phyloP scores from a whole-genome alignment of 2,329 filamentous ascomycete species.

The Fonsecaea monophora region DNA sequence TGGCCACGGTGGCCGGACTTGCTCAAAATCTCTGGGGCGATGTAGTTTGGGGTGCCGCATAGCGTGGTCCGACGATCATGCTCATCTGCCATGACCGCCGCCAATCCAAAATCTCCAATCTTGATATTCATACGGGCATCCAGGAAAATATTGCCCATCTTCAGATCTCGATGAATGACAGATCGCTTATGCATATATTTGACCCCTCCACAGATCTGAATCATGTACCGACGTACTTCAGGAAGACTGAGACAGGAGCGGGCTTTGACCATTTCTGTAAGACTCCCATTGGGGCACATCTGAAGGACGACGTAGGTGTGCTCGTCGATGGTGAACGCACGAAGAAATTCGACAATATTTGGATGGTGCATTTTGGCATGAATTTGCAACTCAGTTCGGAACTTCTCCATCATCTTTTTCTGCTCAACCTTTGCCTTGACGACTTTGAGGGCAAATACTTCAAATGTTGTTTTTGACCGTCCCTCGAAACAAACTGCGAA shows the following conservation, averaged over 20 bases:
- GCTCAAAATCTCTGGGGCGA: constrained; percentile 93
- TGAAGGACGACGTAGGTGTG: constrained; percentile 95
- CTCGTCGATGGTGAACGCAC: constrained; percentile 87
- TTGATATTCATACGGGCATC: constrained; percentile 97
- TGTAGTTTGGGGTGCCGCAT: constrained; percentile 97
- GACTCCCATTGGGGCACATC: constrained; percentile 90
- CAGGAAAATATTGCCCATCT: constrained; percentile 97
- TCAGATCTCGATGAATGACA: constrained; percentile 94
- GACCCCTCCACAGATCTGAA: constrained; percentile 94
- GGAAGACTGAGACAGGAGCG: constrained; percentile 89
- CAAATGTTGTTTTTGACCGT: constrained; percentile 50
- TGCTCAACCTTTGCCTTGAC: constrained; percentile 58
- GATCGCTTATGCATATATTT: constrained; percentile 97
- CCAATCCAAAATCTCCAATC: constrained; percentile 95
- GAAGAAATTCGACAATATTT: constrained; percentile 93
- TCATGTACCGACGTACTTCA: constrained; percentile 89
- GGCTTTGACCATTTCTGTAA: constrained; percentile 97
- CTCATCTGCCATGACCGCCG: constrained; percentile 87
- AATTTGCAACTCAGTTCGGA: constrained; percentile 87
- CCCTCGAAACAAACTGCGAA: constrained; percentile 61
- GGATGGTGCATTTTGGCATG: constrained; percentile 97
- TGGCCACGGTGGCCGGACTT: constrained; percentile 81
- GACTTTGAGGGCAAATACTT: constrained; percentile 58
- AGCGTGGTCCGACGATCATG: constrained; percentile 93
- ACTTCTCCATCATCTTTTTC: constrained; percentile 64